phyloP scores from a whole-genome alignment of 2,329 filamentous ascomycete species.

The Penicillium glabrum region DNA sequence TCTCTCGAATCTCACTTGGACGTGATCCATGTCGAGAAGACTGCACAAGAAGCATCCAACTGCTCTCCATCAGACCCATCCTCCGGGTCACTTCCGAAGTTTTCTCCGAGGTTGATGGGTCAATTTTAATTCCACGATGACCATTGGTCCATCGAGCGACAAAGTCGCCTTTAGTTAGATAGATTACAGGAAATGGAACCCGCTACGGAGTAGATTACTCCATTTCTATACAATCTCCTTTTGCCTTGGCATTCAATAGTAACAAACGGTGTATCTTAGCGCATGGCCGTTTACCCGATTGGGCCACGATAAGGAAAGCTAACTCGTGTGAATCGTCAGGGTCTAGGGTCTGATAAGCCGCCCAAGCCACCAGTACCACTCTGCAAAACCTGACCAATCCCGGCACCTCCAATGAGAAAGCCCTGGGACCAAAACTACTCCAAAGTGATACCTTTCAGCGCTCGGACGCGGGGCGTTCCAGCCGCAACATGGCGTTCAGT shows the following conservation, averaged over 20 bases:
- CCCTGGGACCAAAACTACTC: neutral
- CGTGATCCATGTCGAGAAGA: conserved; percentile 27
- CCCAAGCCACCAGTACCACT: neutral
- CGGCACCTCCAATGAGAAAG: neutral
- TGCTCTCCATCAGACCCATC: conserved; percentile 41
- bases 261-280: neutral
- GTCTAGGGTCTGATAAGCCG: neutral
- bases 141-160: neutral
- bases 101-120: conserved; percentile 24
- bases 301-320: neutral
- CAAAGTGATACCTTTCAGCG: no score
- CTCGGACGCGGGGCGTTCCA: neutral
- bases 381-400: neutral
- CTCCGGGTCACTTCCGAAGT: conserved; percentile 20
- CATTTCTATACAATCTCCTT: neutral
- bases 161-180: neutral
- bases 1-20: conserved; percentile 34
- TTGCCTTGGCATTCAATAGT: neutral
- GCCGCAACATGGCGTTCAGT: neutral
- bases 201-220: neutral
- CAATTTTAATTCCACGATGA: neutral
- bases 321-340: neutral
- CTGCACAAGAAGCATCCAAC: conserved; percentile 46
- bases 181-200: neutral
- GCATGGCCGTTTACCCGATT: neutral